Percentiles rank a stretch among this genome's conserved stretches.
phyloP scores from a whole-genome alignment of 306 rosid species.

The Quercus dentata region DNA sequence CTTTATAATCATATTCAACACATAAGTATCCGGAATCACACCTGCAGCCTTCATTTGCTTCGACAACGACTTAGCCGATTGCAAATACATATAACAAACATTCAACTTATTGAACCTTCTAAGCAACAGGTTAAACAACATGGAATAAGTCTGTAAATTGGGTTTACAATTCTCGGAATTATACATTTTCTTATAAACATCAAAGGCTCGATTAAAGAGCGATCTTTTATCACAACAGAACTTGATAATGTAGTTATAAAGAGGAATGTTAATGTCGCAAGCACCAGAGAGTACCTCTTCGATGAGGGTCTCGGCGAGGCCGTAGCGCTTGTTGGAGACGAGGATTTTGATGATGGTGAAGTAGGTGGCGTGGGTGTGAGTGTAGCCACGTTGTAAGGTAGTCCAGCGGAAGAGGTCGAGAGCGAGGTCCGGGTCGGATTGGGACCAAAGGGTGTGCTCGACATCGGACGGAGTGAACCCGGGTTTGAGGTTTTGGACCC shows the following conservation, averaged over 20 bases:
- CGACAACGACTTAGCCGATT: slow-evolving; percentile 58
- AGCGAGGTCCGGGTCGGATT: slow-evolving; percentile 84
- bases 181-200: slow-evolving; percentile 79
- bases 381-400: slow-evolving; percentile 76
- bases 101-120: slow-evolving; percentile 64
- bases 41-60: slow-evolving; percentile 84
- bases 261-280: slow-evolving; percentile 60
- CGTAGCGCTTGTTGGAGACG: slow-evolving; percentile 44
- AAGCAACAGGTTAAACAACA: slow-evolving; percentile 61
- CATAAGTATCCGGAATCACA: slow-evolving; percentile 77
- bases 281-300: slow-evolving; percentile 92
- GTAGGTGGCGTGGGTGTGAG: slow-evolving; percentile 63
- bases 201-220: slow-evolving; percentile 69
- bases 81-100: slow-evolving; percentile 68
- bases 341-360: slow-evolving; percentile 60
- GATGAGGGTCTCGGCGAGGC: slow-evolving; percentile 67
- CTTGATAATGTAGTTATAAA: slow-evolving; percentile 65
- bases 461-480: slow-evolving; percentile 74
- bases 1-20: slow-evolving; percentile 81
- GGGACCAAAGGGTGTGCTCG: slow-evolving; percentile 55
- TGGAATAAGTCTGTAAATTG: slow-evolving; percentile 61
- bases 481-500: slow-evolving; percentile 81
- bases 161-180: slow-evolving; percentile 59
- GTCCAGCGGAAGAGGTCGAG: slow-evolving; percentile 97
- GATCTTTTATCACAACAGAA: slow-evolving; percentile 63